Percentiles rank a stretch among this genome's conserved stretches.
Conservation (phyloP, 257 asterid genomes). For the Pogostemon cablin region DNA sequence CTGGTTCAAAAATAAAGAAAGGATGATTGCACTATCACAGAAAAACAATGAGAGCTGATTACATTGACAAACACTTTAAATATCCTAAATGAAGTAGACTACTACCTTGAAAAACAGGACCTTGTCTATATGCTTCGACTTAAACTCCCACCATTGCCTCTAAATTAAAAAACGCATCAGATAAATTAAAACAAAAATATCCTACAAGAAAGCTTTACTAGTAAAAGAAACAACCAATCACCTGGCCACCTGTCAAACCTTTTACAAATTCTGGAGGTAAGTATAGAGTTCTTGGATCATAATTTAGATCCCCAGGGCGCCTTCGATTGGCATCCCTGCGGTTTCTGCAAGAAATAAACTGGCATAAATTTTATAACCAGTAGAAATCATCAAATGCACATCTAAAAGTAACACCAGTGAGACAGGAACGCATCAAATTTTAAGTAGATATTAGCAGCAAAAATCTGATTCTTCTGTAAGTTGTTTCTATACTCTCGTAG, state of each 20-base stretch:
- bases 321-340: slow-evolving; percentile 78
- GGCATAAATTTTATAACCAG: slow-evolving; percentile 7
- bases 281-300: slow-evolving; percentile 83
- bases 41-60: slow-evolving; percentile 25
- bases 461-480: slow-evolving; percentile 20
- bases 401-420: background rate
- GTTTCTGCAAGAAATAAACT: slow-evolving; percentile 50
- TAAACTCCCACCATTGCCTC: slow-evolving; percentile 99
- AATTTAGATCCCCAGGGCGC: slow-evolving; percentile 69
- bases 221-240: slow-evolving; percentile 42
- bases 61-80: slow-evolving; percentile 23
- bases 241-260: slow-evolving; percentile 89
- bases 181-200: slow-evolving; percentile 27
- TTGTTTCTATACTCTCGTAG: slow-evolving; percentile 1
- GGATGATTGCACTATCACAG: slow-evolving; percentile 15
- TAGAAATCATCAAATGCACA: background rate
- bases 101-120: slow-evolving; percentile 95
- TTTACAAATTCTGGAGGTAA: slow-evolving; percentile 77
- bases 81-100: slow-evolving; percentile 26
- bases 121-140: slow-evolving; percentile 98
- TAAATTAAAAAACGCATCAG: slow-evolving; percentile 40
- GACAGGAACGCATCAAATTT: background rate
- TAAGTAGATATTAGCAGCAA: slow-evolving; percentile 12
- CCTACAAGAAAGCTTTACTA: slow-evolving; percentile 21
- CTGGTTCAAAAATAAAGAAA: slow-evolving; percentile 50